A percentile compares a stretch with the other conserved stretches of the same genome.
These are phyloP conservation scores for Fusarium secorum DNA, from an alignment of 2,329 filamentous ascomycete genomes.

Conservation along the genomic window DNA sequence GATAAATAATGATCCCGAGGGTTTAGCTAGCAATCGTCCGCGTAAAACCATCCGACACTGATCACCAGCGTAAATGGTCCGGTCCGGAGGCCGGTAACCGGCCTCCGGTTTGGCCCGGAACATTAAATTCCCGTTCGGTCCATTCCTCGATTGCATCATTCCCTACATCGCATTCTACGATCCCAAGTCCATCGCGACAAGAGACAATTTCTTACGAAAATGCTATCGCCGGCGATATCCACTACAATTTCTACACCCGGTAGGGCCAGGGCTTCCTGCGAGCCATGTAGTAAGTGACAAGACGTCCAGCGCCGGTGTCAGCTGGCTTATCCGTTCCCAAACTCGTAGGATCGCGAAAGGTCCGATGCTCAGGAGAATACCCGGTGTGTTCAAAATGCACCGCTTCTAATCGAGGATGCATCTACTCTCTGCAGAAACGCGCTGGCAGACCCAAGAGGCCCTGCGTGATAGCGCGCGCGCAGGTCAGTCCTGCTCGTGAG, in stretches of 20 bases:
- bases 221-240: neutral
- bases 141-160: neutral
- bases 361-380: conserved; percentile 2
- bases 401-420: neutral
- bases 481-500: neutral
- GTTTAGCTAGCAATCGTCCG: neutral
- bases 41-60: neutral
- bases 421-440: neutral
- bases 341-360: neutral
- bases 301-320: neutral
- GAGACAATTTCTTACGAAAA: neutral
- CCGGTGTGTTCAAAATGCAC: neutral
- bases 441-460: neutral
- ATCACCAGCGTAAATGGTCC: neutral
- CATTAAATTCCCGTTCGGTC: neutral
- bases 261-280: neutral
- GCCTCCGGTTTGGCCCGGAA: neutral
- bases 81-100: neutral
- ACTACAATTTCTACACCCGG: neutral
- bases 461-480: neutral
- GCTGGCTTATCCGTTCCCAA: neutral
- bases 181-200: neutral
- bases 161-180: neutral
- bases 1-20: neutral
- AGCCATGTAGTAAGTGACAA: neutral